Base-by-base conservation (phyloP, 2,329 filamentous ascomycete genomes). In the Chaetomiaceae sp. region DNA sequence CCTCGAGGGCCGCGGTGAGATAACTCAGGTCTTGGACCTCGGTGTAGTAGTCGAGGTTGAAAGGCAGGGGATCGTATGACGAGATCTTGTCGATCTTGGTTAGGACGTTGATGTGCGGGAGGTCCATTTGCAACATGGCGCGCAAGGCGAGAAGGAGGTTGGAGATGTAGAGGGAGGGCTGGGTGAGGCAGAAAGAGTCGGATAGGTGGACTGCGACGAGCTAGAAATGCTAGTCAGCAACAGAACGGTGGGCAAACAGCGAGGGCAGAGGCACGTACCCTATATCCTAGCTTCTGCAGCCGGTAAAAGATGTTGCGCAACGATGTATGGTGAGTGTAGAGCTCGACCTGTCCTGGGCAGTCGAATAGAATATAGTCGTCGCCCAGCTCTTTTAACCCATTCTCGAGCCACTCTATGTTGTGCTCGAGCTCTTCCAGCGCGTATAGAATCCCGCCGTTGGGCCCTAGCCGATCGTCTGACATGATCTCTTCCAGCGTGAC, bases 71-170 rank as follows among this genome's bases (percentile, higher is more conserved):
- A 42, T 89, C 86, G 66, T 96, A 96, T 48, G 86, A 83, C 32
- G 85, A 76, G 49, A 99, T 78, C 66, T 96, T 96, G 72, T 99
- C 94, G 72, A 99, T 95, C 73, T 99, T 99, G 53, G 91, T 96
- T 23, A 99, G 80, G 57, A 99, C 89, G 66, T 99, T 99, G 61
- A 99, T 78, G 66, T 96, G 90, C 1, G 94, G 90, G 57, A 97
- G 87, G 66, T 97, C 94, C 81, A 99, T 92, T 72, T 97, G 94
- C 48, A 99, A 84, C 92, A 99, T 99, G 63, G 90, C 91, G 60
- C 94, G 87, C 59, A 99, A 82, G 51, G 90, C 92, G 21, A 99
- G 84, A 52, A 99, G 85, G 53, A 99, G 79, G 63, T 95, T 94
- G 61, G 92, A 95, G 55, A 99, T 87, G 71, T 96, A 99, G 56